These are phyloP conservation scores for Camelina sativa DNA, from an alignment of 345 rosid species.

Conservation along the genomic window DNA sequence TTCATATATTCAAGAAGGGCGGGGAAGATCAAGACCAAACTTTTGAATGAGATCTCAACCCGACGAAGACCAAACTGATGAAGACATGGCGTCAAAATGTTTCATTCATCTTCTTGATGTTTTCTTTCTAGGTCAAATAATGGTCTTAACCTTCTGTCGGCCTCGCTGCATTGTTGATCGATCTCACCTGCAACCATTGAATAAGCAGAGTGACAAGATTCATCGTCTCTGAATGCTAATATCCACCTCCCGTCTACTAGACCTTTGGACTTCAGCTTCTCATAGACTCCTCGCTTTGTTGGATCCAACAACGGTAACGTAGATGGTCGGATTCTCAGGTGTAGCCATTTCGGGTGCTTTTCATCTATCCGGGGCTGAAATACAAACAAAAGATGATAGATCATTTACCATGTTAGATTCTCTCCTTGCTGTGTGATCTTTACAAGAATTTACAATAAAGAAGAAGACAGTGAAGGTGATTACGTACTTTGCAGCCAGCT, in stretches of 20 bases:
- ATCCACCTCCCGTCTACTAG: conserved; percentile 97
- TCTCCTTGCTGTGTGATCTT: conserved; percentile 9
- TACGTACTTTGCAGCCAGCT: conserved; percentile 63
- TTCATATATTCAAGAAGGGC: conserved; percentile 30
- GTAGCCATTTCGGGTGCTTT: conserved; percentile 85
- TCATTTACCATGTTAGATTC: conserved; percentile 5
- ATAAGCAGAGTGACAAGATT: conserved; percentile 70
- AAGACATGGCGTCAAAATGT: conserved; percentile 18
- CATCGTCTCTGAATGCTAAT: conserved; percentile 82
- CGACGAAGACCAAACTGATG: conserved; percentile 32
- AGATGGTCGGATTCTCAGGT: conserved; percentile 86
- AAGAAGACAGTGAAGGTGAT: conserved; percentile 7
- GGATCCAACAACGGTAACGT: conserved; percentile 66
- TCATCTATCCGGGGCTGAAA: conserved; percentile 85
- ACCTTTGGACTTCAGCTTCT: conserved; percentile 60
- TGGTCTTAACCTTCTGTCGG: conserved; percentile 73
- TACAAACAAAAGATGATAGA: conserved; percentile 12
- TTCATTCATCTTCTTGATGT: conserved; percentile 40
- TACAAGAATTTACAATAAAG: neutral
- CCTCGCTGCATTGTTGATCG: conserved; percentile 67
- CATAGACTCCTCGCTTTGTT: conserved; percentile 48
- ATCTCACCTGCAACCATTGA: conserved; percentile 73
- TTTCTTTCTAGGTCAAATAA: conserved; percentile 60
- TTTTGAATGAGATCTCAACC: conserved; percentile 33
- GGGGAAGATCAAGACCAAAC: conserved; percentile 31